These are phyloP conservation scores for Crucihimalaya himalaica DNA, from an alignment of 345 rosid species.

Conservation along the genomic window DNA sequence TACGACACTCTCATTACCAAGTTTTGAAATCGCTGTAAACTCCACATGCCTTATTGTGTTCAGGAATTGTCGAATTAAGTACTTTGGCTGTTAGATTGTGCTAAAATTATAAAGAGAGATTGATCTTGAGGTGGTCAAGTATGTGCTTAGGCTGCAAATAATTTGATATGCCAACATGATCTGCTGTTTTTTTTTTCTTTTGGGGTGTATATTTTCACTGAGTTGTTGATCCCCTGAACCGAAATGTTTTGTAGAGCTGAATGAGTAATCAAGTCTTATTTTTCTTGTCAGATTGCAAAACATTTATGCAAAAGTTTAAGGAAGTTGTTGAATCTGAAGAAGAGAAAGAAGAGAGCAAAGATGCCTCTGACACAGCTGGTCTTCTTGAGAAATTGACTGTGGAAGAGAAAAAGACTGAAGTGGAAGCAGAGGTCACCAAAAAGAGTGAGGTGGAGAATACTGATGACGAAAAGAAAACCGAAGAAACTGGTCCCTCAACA, in stretches of 20 bases:
- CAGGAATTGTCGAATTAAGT: not conserved
- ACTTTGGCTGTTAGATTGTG: not conserved
- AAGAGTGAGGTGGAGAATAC: slow-evolving; percentile 37
- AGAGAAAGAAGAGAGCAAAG: slow-evolving; percentile 64
- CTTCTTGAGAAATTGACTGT: slow-evolving; percentile 72
- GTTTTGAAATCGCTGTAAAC: not conserved
- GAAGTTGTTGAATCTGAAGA: slow-evolving; percentile 74
- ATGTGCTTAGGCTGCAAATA: not conserved
- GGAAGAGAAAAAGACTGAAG: slow-evolving; percentile 45
- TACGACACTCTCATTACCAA: not conserved
- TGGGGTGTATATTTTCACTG: not conserved
- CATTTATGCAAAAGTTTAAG: slow-evolving; percentile 70
- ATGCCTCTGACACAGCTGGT: slow-evolving; percentile 71
- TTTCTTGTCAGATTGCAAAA: slow-evolving; percentile 69
- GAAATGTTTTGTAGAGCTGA: not conserved
- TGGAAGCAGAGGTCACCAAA: slow-evolving; percentile 45
- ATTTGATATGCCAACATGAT: not conserved
- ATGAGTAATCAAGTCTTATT: not conserved
- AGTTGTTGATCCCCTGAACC: not conserved
- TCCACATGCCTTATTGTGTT: not conserved
- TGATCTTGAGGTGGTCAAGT: not conserved
- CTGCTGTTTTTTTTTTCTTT: not conserved
- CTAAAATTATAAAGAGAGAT: not conserved
- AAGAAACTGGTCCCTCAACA: slow-evolving; percentile 52
- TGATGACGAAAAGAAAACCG: slow-evolving; percentile 53